Evolutionary conservation across 768 basidiomycete species (phyloP).

Genomic region (Boletus rex-veris): DNA sequence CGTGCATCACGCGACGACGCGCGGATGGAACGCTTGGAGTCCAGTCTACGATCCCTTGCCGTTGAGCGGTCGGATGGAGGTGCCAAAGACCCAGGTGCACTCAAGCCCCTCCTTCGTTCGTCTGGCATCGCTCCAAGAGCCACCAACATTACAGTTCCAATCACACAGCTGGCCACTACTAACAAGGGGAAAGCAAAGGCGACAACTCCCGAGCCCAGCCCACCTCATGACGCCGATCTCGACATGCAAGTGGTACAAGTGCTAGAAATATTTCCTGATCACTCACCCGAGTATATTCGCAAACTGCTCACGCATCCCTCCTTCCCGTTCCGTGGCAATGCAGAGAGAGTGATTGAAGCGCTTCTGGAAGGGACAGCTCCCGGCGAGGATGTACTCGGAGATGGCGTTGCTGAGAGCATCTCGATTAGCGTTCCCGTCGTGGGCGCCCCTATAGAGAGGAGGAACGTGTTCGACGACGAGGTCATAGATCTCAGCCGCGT

Average conservation of each 20-base stretch:
- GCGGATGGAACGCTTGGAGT: constrained; percentile 54
- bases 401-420: neutral
- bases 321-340: constrained; percentile 47
- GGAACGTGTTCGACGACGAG: constrained; percentile 76
- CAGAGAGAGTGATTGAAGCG: constrained; percentile 64
- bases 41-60: constrained; percentile 44
- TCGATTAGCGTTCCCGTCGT: constrained; percentile 3
- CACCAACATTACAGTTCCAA: constrained; percentile 27
- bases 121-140: constrained; percentile 43
- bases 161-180: constrained; percentile 18
- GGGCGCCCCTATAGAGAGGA: constrained; percentile 38
- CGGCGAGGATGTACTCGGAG: constrained; percentile 25
- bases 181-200: constrained; percentile 44
- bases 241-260: constrained; percentile 65
- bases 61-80: constrained; percentile 8
- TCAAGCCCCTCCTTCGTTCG: constrained; percentile 62
- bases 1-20: constrained; percentile 52
- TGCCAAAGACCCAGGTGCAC: constrained; percentile 47
- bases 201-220: constrained; percentile 7
- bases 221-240: constrained; percentile 39
- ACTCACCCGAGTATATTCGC: constrained; percentile 53
- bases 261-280: constrained; percentile 71
- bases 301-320: constrained; percentile 49
- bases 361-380: constrained; percentile 75
- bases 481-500: constrained; percentile 60